These are phyloP conservation scores for Casuarina glauca DNA, from an alignment of 306 rosid species.

Conservation along the genomic window DNA sequence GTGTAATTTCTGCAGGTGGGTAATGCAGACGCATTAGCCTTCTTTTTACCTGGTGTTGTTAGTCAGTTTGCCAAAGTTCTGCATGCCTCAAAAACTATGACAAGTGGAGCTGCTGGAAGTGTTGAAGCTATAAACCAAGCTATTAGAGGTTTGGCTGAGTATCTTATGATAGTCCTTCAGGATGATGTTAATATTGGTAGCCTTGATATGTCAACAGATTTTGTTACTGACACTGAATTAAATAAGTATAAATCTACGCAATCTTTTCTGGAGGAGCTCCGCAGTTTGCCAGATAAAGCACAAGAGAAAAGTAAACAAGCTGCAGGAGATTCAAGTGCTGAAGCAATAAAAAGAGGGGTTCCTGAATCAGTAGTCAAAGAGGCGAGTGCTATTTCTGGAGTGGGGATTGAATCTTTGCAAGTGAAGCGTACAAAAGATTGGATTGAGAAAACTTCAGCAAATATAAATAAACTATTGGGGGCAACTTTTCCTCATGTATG, in stretches of 20 bases:
- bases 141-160: constrained; percentile 81
- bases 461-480: constrained; percentile 65
- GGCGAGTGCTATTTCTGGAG: constrained; percentile 36
- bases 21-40: constrained; percentile 86
- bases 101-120: constrained; percentile 91
- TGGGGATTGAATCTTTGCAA: constrained; percentile 53
- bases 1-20: constrained; percentile 59
- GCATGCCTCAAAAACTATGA: constrained; percentile 67
- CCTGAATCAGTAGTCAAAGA: constrained; percentile 41
- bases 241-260: constrained; percentile 38
- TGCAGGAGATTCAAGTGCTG: constrained; percentile 41
- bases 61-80: constrained; percentile 84
- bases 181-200: constrained; percentile 61
- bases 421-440: constrained; percentile 81
- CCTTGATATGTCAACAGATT: constrained; percentile 37
- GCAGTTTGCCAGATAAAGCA: constrained; percentile 60
- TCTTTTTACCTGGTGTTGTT: constrained; percentile 92
- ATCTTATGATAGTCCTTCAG: constrained; percentile 79
- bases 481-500: constrained; percentile 84
- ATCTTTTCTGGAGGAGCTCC: constrained; percentile 74
- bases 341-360: constrained; percentile 32
- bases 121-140: constrained; percentile 75
- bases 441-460: constrained; percentile 65
- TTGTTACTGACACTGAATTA: constrained; percentile 34
- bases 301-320: constrained; percentile 35